phyloP scores from a whole-genome alignment of 2,329 filamentous ascomycete genomes.

The Acephala macrosclerotiorum region DNA sequence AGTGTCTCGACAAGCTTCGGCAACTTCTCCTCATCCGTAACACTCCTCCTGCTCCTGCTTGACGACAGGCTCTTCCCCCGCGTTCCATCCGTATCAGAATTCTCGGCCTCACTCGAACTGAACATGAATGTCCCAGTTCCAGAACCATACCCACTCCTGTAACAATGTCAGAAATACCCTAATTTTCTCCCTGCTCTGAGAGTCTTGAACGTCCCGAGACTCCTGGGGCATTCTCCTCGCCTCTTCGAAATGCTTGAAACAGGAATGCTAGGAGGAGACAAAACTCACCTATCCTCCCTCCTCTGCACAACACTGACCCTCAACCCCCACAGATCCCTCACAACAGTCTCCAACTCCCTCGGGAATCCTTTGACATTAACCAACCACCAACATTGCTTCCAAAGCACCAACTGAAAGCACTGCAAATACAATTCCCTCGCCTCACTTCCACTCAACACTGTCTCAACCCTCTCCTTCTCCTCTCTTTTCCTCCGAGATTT shows the following conservation, averaged over 20 bases:
- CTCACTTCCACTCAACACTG: conserved; percentile 68
- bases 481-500: conserved; percentile 64
- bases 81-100: conserved; percentile 43
- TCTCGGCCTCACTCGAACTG: conserved; percentile 46
- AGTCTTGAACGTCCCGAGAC: no score
- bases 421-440: conserved; percentile 84
- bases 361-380: conserved; percentile 71
- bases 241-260: no score
- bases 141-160: conserved; percentile 42
- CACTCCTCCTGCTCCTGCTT: conserved; percentile 48
- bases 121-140: conserved; percentile 44
- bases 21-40: conserved; percentile 44
- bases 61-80: conserved; percentile 52
- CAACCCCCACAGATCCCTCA: conserved; percentile 86
- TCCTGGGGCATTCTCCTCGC: no score
- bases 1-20: conserved; percentile 80
- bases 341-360: conserved; percentile 76
- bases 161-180: no score
- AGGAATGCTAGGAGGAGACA: no score
- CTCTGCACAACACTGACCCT: conserved; percentile 48
- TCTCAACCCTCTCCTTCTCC: conserved; percentile 63
- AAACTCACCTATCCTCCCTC: conserved; percentile 36
- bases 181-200: no score
- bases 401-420: conserved; percentile 82
- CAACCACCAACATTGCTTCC: conserved; percentile 81